Evolutionary conservation across 2,329 filamentous ascomycete species (phyloP).

Genomic region (Xenoacremonium recifei): DNA sequence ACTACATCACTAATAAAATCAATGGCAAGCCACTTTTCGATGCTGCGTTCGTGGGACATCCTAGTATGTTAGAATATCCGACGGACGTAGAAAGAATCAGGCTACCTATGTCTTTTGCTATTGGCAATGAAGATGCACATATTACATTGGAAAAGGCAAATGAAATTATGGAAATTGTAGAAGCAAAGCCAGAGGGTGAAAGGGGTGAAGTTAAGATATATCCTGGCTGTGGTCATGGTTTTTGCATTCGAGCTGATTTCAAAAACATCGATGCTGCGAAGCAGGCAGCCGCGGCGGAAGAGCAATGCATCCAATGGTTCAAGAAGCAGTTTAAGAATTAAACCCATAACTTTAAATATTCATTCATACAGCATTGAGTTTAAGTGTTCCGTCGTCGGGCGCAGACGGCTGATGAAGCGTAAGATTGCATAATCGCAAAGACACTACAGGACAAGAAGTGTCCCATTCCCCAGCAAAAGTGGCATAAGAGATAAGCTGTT

Average conservation of each 20-base stretch:
- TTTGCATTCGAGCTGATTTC: slow-evolving; percentile 35
- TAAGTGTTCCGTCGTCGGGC: too few relatives aligned
- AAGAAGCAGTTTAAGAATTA: slow-evolving; percentile 20
- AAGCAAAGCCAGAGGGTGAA: slow-evolving; percentile 29
- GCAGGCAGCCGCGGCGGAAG: slow-evolving; percentile 30
- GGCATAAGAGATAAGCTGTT: too few relatives aligned
- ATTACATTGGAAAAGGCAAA: slow-evolving; percentile 33
- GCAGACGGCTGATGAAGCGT: too few relatives aligned
- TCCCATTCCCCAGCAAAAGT: too few relatives aligned
- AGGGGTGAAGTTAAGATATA: slow-evolving; percentile 38
- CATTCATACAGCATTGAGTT: too few relatives aligned
- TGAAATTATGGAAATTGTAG: slow-evolving; percentile 33
- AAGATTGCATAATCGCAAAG: too few relatives aligned
- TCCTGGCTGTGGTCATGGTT: slow-evolving; percentile 40
- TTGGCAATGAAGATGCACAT: slow-evolving; percentile 44
- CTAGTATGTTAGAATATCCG: slow-evolving; percentile 46
- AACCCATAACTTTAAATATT: too few relatives aligned
- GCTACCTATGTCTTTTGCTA: slow-evolving; percentile 44
- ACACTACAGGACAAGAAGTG: too few relatives aligned
- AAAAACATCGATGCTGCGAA: slow-evolving; percentile 19
- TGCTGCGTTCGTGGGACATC: slow-evolving; percentile 52
- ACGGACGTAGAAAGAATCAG: slow-evolving; percentile 44
- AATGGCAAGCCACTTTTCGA: slow-evolving; percentile 43
- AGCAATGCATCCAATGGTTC: slow-evolving; percentile 35
- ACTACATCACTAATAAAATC: slow-evolving; percentile 26